phyloP scores from a whole-genome alignment of 129 eudicot genomes.

The Deinandra increscens region DNA sequence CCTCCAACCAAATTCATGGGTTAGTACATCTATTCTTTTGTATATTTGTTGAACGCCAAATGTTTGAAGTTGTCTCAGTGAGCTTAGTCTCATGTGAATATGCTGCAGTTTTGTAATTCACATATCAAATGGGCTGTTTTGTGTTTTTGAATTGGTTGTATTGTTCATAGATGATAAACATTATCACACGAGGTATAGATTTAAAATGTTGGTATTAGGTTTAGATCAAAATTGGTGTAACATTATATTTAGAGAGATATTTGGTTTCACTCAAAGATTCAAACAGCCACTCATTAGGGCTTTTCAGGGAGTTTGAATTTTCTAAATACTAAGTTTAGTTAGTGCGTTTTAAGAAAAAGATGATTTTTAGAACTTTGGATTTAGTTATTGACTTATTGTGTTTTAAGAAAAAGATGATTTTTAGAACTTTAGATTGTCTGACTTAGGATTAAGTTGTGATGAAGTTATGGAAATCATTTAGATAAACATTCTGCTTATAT shows the following conservation, averaged over 20 bases:
- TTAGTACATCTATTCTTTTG: too few species aligned
- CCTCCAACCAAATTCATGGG: too few species aligned
- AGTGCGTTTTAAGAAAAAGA: neutral
- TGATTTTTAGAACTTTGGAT: neutral
- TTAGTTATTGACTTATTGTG: too few species aligned
- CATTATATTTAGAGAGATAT: too few species aligned
- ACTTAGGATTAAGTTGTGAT: too few species aligned
- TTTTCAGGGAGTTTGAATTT: neutral
- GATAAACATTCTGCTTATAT: too few species aligned
- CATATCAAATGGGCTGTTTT: neutral
- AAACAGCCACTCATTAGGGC: neutral
- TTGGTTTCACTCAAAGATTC: too few species aligned
- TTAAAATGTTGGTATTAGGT: slow-evolving; percentile 19
- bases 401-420: too few species aligned
- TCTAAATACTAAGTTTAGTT: neutral
- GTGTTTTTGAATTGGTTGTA: neutral
- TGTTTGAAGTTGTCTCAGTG: slow-evolving; percentile 6
- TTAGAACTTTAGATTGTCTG: too few species aligned
- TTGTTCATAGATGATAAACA: neutral
- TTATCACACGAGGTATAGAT: neutral
- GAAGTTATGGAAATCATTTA: too few species aligned
- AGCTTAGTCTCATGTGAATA: neutral
- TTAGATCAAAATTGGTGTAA: neutral
- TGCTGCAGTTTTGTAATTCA: neutral
- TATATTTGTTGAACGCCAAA: too few species aligned